These are phyloP conservation scores for Lentinula sp. DNA, from an alignment of 768 basidiomycete genomes.

Conservation along the genomic window DNA sequence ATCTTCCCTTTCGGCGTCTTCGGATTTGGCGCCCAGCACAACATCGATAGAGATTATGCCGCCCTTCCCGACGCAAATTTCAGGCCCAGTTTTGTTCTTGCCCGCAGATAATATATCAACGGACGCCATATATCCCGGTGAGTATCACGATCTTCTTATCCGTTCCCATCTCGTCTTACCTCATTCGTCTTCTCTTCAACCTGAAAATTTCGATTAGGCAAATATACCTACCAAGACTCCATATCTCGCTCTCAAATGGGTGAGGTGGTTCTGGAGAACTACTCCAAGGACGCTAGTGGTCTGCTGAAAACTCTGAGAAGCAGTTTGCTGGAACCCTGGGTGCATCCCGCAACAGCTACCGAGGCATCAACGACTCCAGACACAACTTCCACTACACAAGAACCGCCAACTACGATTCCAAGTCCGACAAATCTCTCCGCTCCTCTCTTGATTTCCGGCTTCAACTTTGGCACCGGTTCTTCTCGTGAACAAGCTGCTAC, in stretches of 20 bases:
- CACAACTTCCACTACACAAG: conserved; percentile 26
- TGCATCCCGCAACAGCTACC: neutral
- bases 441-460: conserved; percentile 83
- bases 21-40: conserved; percentile 16
- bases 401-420: conserved; percentile 15
- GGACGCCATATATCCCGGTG: conserved; percentile 91
- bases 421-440: conserved; percentile 40
- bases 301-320: neutral
- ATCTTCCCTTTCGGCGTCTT: conserved; percentile 21
- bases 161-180: neutral
- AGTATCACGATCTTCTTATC: neutral
- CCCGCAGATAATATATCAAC: conserved; percentile 98
- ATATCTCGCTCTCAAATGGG: conserved; percentile 94
- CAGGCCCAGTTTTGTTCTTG: conserved; percentile 82
- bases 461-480: conserved; percentile 98
- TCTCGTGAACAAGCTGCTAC: conserved; percentile 99
- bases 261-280: conserved; percentile 99
- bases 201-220: neutral
- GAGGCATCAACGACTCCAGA: conserved; percentile 32
- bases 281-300: conserved; percentile 66
- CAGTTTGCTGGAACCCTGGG: neutral
- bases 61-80: conserved; percentile 73
- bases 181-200: neutral
- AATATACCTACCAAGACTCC: conserved; percentile 64
- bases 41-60: conserved; percentile 16